A percentile compares a stretch with the other conserved stretches of the same genome.
These are phyloP conservation scores for Citrus sp. DNA, from an alignment of 345 rosid species.

Conservation along the genomic window DNA sequence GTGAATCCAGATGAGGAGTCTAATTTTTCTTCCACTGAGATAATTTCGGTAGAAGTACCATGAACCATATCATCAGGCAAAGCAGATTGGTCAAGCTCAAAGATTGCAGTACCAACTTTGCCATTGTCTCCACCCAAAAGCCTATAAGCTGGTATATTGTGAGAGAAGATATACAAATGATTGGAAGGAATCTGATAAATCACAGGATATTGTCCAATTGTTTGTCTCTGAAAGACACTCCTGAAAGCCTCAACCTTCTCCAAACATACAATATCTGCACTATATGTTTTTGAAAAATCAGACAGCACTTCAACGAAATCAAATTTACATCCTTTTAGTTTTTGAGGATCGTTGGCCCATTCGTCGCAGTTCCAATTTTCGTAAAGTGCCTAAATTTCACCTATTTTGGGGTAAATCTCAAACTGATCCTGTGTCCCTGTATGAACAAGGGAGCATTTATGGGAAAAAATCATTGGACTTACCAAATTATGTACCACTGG, in stretches of 20 bases:
- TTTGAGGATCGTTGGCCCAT: constrained; percentile 11
- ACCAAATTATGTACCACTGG: neutral
- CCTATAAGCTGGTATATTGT: constrained; percentile 4
- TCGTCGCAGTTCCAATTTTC: constrained; percentile 13
- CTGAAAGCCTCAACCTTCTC: constrained; percentile 14
- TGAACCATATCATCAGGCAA: neutral
- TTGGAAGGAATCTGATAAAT: constrained; percentile 9
- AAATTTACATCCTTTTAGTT: constrained; percentile 1
- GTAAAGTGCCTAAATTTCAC: constrained; percentile 26
- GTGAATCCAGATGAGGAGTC: neutral
- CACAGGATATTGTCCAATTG: neutral
- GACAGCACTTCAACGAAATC: constrained; percentile 12
- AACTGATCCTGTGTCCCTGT: neutral
- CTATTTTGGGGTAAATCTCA: constrained; percentile 12
- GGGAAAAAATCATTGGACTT: constrained; percentile 10
- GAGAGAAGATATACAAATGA: constrained; percentile 11
- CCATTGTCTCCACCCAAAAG: constrained; percentile 2
- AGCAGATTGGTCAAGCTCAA: constrained; percentile 12
- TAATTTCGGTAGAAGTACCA: neutral
- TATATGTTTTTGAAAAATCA: constrained; percentile 2
- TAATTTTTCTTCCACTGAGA: neutral
- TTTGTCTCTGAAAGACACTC: constrained; percentile 14
- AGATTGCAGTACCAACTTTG: neutral
- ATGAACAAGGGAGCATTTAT: constrained; percentile 5
- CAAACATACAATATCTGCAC: neutral